Evolutionary conservation across 2,329 filamentous ascomycete species (phyloP).

Genomic region (Sporothrix globosa): DNA sequence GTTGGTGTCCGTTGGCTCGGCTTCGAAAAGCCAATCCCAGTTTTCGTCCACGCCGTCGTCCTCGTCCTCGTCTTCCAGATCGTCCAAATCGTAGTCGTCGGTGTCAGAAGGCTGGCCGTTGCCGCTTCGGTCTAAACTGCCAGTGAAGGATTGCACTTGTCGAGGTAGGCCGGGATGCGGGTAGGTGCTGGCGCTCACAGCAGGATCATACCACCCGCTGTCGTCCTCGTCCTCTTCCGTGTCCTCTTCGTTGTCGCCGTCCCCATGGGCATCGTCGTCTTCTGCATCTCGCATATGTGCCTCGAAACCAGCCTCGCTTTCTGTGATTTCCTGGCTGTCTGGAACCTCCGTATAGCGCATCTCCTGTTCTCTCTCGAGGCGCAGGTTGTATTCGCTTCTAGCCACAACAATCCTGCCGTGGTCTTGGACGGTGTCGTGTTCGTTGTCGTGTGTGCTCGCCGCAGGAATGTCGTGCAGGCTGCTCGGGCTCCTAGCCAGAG

Average conservation of each 20-base stretch:
- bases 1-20: conserved; percentile 11
- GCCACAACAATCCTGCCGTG: conserved; percentile 25
- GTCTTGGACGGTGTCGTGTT: background rate
- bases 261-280: background rate
- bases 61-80: conserved; percentile 34
- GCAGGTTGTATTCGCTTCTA: conserved; percentile 1
- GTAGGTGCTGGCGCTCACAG: background rate
- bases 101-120: background rate
- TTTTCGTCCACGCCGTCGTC: conserved; percentile 34
- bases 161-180: conserved; percentile 3
- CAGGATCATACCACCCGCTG: conserved; percentile 24
- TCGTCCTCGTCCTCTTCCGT: conserved; percentile 26
- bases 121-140: background rate
- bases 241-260: conserved; percentile 6
- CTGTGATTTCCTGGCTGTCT: background rate
- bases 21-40: conserved; percentile 32
- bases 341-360: background rate
- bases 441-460: background rate
- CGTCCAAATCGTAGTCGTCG: conserved; percentile 24
- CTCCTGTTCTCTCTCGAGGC: background rate
- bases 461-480: background rate
- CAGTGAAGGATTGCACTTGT: background rate
- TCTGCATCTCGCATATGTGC: background rate
- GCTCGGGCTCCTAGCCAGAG: background rate
- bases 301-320: background rate